Evolutionary conservation across 225 moss, liverwort and hornwort species (phyloP).

Genomic region (Anthoceros angustus): DNA sequence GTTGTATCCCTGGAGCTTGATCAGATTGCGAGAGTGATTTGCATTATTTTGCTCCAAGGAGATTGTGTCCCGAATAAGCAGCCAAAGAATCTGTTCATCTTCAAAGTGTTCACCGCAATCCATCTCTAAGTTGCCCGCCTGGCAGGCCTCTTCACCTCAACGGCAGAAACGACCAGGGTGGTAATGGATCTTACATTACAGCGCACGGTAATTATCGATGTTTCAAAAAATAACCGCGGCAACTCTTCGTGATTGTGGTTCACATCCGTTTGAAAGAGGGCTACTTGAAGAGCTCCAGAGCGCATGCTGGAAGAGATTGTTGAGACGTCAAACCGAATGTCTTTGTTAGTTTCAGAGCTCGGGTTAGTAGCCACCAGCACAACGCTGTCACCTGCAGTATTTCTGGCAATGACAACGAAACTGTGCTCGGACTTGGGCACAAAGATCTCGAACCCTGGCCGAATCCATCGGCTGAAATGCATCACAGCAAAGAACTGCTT

Average conservation of each 20-base stretch:
- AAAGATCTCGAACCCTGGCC: constrained; percentile 64
- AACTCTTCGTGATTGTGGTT: constrained; percentile 53
- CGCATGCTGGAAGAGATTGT: constrained; percentile 31
- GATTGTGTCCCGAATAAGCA: no score
- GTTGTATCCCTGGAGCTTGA: no score
- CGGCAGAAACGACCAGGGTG: constrained; percentile 48
- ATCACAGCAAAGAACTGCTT: constrained; percentile 74
- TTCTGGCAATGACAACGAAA: constrained; percentile 63
- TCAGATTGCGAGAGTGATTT: no score
- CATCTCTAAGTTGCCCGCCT: no score
- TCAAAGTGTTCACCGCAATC: no score
- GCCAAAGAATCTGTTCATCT: no score
- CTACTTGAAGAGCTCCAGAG: constrained; percentile 23
- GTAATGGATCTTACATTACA: constrained; percentile 50
- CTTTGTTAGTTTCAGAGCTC: constrained; percentile 36
- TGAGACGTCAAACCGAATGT: constrained; percentile 53
- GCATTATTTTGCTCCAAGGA: no score
- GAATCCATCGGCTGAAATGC: constrained; percentile 94
- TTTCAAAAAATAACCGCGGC: constrained; percentile 20
- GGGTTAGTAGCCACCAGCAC: constrained; percentile 59
- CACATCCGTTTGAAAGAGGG: constrained; percentile 42
- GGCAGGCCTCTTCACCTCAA: not conserved
- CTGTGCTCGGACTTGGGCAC: constrained; percentile 32
- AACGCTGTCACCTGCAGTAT: constrained; percentile 34
- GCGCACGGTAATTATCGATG: constrained; percentile 32